Evolutionary conservation across 2,329 filamentous ascomycete species (phyloP).

Genomic region (Epichloe coenophiala): DNA sequence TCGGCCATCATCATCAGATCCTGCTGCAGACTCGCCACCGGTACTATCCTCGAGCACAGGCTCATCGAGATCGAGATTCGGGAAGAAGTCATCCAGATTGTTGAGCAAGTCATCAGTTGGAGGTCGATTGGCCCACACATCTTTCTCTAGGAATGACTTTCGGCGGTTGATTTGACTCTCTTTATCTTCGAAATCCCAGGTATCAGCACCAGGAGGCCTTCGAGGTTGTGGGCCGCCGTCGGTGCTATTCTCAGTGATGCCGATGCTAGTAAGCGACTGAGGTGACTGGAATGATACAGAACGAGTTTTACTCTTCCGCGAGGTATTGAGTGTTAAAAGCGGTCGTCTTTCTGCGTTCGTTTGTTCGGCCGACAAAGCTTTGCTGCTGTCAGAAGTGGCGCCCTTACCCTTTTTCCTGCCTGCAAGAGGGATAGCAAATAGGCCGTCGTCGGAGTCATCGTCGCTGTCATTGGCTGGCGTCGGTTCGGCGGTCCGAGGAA

Average conservation of each 20-base stretch:
- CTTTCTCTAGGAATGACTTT: conserved; percentile 83
- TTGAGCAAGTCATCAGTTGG: conserved; percentile 90
- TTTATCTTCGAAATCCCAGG: conserved; percentile 48
- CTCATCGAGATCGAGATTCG: conserved; percentile 89
- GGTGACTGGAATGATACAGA: conserved; percentile 60
- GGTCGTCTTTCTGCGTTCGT: conserved; percentile 35
- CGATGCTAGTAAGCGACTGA: conserved; percentile 22
- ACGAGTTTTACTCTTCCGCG: conserved; percentile 43
- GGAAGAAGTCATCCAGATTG: conserved; percentile 98
- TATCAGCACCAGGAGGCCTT: conserved; percentile 39
- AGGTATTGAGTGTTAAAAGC: conserved; percentile 49
- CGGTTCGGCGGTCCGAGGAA: conserved; percentile 19
- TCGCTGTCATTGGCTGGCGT: conserved; percentile 46
- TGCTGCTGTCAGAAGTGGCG: conserved; percentile 3
- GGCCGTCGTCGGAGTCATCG: conserved; percentile 82
- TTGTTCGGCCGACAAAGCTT: conserved; percentile 8
- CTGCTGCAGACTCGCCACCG: conserved; percentile 22
- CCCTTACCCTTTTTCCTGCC: conserved; percentile 24
- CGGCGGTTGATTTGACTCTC: conserved; percentile 53
- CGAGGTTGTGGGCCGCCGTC: conserved; percentile 23
- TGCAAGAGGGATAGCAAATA: conserved; percentile 64
- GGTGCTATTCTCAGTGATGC: conserved; percentile 28
- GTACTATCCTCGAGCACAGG: conserved; percentile 71
- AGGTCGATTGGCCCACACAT: conserved; percentile 94
- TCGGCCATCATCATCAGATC: background rate